phyloP scores from a whole-genome alignment of 805 yeast genomes.

The Nakazawaea ishiwadae region DNA sequence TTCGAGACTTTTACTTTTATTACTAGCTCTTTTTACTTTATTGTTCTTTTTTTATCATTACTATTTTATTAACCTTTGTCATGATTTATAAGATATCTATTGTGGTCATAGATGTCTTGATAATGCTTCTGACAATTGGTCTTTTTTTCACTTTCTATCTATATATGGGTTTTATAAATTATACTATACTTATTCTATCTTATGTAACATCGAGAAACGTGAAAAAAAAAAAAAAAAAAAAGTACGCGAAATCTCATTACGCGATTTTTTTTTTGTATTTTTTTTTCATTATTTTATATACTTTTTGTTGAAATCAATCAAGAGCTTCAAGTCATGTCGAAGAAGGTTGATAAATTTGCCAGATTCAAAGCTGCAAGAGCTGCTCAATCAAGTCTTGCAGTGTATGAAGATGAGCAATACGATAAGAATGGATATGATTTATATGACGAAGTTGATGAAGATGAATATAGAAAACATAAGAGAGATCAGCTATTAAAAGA shows the following conservation, averaged over 20 bases:
- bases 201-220: too few species aligned
- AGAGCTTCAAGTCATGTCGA: slow-evolving; percentile 24
- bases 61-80: not conserved
- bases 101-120: not conserved
- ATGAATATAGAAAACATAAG: slow-evolving; percentile 67
- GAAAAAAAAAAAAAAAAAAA: too few species aligned
- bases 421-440: slow-evolving; percentile 52
- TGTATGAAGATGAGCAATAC: slow-evolving; percentile 28
- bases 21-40: too few species aligned
- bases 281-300: not conserved
- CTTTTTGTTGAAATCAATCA: not conserved
- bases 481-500: slow-evolving; percentile 79
- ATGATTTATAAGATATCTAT: not conserved
- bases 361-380: slow-evolving; percentile 61
- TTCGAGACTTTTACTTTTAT: too few species aligned
- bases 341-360: slow-evolving; percentile 46
- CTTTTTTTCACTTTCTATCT: not conserved
- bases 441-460: slow-evolving; percentile 87
- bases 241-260: too few species aligned
- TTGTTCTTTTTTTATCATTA: not conserved
- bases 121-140: too few species aligned
- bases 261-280: not conserved
- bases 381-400: slow-evolving; percentile 44
- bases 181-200: too few species aligned
- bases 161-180: not conserved